Evolutionary conservation across 805 yeast species (phyloP), one percentile per base, ranked within the genome.

Genomic region (Metschnikowia lachancei): DNA sequence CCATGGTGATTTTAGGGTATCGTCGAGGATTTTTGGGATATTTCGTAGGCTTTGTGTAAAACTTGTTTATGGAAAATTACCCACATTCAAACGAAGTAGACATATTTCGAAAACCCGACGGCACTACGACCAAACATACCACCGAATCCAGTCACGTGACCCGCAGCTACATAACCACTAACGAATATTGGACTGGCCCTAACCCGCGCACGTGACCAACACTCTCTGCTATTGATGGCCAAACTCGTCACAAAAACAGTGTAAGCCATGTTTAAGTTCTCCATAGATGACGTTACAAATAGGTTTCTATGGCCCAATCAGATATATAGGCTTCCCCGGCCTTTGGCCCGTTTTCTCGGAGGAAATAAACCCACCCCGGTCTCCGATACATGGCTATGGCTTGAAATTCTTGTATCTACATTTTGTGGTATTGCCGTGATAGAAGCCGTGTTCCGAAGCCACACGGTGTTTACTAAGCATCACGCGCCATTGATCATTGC

Each of bases 401-500:
- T 74, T 1, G 82, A 77, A 49, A 64, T 72, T 2, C 55, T 77
- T 6, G 57, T 77, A 1, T 69, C 75, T 1, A 55, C 80, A 0
- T 77, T 78, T 51, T 59, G 64, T n/a, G 80, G 81, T 0, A 62
- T 78, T 1, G 59, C 74, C 9, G 52, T 73, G 2, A 46, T 78
- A 10, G 80, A 74, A 55, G 81, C 74, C 0, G 66, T 78, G 0
- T 78, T 78, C 56, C 63, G 59, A 49, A 57, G 59, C 41, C 63
- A 63, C 41, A 65, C 68, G 0, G 74, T 67, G 0, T 77, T 78
- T 52, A 55, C 63, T 3, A 39, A 51, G 17, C 72, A 69, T 48
- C 56, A 64, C 42, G 74, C 78, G 0, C 82, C 82, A 3, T 56
- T 69, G 10, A 67, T 79, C n/a, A 64, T 78, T 33, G 83, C 82